Conservation (phyloP, 805 yeast species). For the Teunomyces panamensis region DNA sequence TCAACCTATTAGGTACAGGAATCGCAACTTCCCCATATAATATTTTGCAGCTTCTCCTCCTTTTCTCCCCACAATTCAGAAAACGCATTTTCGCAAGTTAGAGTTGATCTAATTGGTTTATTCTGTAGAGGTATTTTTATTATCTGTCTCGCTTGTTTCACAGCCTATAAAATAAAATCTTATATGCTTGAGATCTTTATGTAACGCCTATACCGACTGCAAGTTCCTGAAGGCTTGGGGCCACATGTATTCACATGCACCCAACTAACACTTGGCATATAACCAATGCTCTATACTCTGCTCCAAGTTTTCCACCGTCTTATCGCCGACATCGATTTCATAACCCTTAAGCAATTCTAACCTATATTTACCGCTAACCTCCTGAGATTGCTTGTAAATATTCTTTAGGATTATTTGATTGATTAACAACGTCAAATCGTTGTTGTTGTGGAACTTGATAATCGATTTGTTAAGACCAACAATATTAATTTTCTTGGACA, state of each 20-base stretch:
- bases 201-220: no score
- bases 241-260: no score
- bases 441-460: constrained; percentile 58
- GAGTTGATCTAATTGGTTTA: not conserved
- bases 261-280: not conserved
- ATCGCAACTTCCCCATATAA: not conserved
- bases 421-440: constrained; percentile 51
- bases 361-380: constrained; percentile 6
- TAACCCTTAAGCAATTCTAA: constrained; percentile 4
- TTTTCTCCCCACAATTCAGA: not conserved
- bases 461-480: constrained; percentile 64
- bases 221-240: no score
- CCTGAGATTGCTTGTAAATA: constrained; percentile 14
- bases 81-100: not conserved
- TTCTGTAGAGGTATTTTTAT: not conserved
- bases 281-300: not conserved
- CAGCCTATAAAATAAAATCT: not conserved
- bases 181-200: no score
- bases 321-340: constrained; percentile 11
- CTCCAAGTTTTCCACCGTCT: not conserved
- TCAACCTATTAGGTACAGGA: not conserved
- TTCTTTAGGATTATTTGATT: constrained; percentile 49
- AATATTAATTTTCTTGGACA: constrained; percentile 35
- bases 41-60: constrained; percentile 1
- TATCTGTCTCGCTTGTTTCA: not conserved